A percentile compares a stretch with the other conserved stretches of the same genome.
Evolutionary conservation across 306 rosid genomes (phyloP).

Genomic region (Canavalia gladiata): DNA sequence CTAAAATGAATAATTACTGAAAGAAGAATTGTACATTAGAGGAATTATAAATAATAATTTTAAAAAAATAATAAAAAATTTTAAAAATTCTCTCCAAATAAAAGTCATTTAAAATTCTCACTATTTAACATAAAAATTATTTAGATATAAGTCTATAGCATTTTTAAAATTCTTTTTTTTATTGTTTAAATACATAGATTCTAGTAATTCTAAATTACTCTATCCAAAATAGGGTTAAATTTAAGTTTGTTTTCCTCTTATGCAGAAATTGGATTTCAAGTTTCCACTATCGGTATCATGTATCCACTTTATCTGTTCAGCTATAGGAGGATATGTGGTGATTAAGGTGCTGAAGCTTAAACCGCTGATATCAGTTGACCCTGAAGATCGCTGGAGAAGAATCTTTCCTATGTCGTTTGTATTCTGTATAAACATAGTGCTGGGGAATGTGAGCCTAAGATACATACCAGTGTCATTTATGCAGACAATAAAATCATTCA

Average conservation of each 20-base stretch:
- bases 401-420: constrained; percentile 98
- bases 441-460: constrained; percentile 95
- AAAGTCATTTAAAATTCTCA: too few relatives aligned
- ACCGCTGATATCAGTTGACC: constrained; percentile 84
- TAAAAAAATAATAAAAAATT: too few relatives aligned
- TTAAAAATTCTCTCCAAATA: too few relatives aligned
- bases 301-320: constrained; percentile 92
- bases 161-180: too few relatives aligned
- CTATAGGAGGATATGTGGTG: constrained; percentile 77
- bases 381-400: constrained; percentile 94
- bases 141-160: too few relatives aligned
- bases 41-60: too few relatives aligned
- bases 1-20: too few relatives aligned
- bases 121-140: too few relatives aligned
- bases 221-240: neutral
- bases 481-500: constrained; percentile 98
- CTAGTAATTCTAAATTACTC: too few relatives aligned
- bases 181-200: too few relatives aligned
- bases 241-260: constrained; percentile 17
- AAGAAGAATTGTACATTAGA: too few relatives aligned
- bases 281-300: constrained; percentile 88
- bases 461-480: constrained; percentile 98
- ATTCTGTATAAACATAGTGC: constrained; percentile 89
- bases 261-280: constrained; percentile 95
- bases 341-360: constrained; percentile 89